These are phyloP conservation scores for Helenozyma rhizophorensis DNA, from an alignment of 805 yeast species.

Conservation along the genomic window DNA sequence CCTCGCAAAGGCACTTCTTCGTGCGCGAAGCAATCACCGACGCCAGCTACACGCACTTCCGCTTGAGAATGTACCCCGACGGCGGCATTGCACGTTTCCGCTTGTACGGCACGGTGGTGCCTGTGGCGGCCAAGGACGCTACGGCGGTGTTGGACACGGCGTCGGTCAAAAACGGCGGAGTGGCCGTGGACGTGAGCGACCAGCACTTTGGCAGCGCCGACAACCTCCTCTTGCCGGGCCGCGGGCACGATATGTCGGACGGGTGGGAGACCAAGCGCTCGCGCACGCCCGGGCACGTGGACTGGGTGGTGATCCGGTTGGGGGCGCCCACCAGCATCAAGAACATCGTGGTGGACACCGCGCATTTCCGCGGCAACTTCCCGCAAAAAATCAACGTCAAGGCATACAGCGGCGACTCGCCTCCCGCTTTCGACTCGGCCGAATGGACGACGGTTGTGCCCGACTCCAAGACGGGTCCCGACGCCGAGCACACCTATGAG, in stretches of 20 bases:
- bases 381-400: conserved; percentile 78
- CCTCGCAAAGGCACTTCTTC: conserved; percentile 82
- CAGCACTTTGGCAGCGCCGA: conserved; percentile 94
- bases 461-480: conserved; percentile 75
- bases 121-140: conserved; percentile 53
- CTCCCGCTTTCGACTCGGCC: conserved; percentile 39
- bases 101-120: conserved; percentile 77
- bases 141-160: conserved; percentile 64
- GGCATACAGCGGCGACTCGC: conserved; percentile 40
- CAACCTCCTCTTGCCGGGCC: conserved; percentile 84
- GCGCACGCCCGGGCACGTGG: conserved; percentile 75
- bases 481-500: conserved; percentile 65
- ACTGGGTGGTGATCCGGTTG: conserved; percentile 83
- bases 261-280: conserved; percentile 98
- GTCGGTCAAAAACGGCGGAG: conserved; percentile 81
- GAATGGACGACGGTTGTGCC: conserved; percentile 65
- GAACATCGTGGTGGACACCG: conserved; percentile 77
- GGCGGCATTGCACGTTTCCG: conserved; percentile 97
- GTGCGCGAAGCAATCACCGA: conserved; percentile 53
- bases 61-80: conserved; percentile 92
- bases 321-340: conserved; percentile 61
- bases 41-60: conserved; percentile 67
- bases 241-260: conserved; percentile 95
- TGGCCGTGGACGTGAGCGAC: conserved; percentile 76
- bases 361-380: conserved; percentile 91